Conservation (phyloP, 345 rosid species). For the Kandelia obovata region DNA sequence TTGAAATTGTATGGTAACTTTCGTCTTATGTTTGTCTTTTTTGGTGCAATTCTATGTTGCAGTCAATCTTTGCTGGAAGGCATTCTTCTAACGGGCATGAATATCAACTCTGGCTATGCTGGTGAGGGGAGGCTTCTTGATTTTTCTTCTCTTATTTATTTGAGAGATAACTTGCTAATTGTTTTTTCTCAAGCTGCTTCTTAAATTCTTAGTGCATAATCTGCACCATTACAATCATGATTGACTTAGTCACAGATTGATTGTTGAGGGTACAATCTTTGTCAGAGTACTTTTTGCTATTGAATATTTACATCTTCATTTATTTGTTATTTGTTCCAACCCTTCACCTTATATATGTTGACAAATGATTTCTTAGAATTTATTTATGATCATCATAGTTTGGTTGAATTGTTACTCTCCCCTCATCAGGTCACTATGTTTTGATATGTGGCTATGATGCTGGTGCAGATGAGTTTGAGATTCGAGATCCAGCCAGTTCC, state of each 20-base stretch:
- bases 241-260: not conserved
- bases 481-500: slow-evolving; percentile 94
- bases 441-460: slow-evolving; percentile 89
- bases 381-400: not conserved
- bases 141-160: not conserved
- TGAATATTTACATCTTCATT: not conserved
- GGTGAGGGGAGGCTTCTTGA: slow-evolving; percentile 40
- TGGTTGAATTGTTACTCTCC: not conserved
- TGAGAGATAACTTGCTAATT: not conserved
- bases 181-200: not conserved
- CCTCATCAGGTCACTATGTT: slow-evolving; percentile 71
- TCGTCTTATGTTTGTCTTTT: too few relatives aligned
- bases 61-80: slow-evolving; percentile 68
- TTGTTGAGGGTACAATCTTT: not conserved
- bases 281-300: not conserved
- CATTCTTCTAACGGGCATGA: slow-evolving; percentile 50
- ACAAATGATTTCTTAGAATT: not conserved
- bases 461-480: slow-evolving; percentile 75
- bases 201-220: not conserved
- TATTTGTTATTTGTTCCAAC: not conserved
- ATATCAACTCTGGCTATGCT: slow-evolving; percentile 47
- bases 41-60: slow-evolving; percentile 13
- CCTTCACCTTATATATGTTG: not conserved
- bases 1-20: too few relatives aligned
- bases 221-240: not conserved